Evolutionary conservation across 192 early-diverging fungal species (phyloP), one percentile per base, ranked within the genome.

Genomic region (Rhizoclosmatium globosum): DNA sequence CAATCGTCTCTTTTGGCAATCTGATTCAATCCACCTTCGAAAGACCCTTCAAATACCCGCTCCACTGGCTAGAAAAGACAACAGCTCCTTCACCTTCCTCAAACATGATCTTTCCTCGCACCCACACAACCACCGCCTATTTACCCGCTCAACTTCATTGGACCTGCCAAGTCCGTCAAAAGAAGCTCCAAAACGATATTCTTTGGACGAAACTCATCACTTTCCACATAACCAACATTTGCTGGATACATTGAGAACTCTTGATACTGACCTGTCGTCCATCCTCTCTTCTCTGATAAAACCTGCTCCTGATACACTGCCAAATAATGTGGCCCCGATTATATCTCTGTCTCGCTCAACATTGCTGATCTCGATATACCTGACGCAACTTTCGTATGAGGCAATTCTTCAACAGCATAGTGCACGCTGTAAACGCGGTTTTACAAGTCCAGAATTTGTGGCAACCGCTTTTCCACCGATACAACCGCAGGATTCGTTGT

Each of bases 21-120:
- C 42, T 19, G 77, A 78, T 44, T 71, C 77, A 15, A 71, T 78
- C 67, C 77, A 78, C 47, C 68, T 71, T 15, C 77, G 77, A 4
- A 71, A 59, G 46, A 21, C n/a, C 4, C 59, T 78, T 7, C 15
- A 59, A 13, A 71, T 78, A 19, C 77, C 77, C 11, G 65, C 66
- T 38, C 19, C 17, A 56, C 47, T 71, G 31, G 21, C 60, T 0
- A 23, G 6, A 62, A 2, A 48, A 47, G 46, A 3, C 48, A 19
- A 31, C 4, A 19, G 60, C 4, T 19, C 60, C 23, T 7, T 62
- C 21, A 1, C 53, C 19, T 7, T 15, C 38, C 50, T 71, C 19
- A 71, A 71, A 46, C 69, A 71, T 38, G 38, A 48, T 7, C 13
- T 71, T 3, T 31, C 19, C 41, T 45, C 46, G 0, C 69, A 71